Base-by-base conservation (phyloP, 805 yeast genomes). In the Wickerhamomyces pijperi region DNA sequence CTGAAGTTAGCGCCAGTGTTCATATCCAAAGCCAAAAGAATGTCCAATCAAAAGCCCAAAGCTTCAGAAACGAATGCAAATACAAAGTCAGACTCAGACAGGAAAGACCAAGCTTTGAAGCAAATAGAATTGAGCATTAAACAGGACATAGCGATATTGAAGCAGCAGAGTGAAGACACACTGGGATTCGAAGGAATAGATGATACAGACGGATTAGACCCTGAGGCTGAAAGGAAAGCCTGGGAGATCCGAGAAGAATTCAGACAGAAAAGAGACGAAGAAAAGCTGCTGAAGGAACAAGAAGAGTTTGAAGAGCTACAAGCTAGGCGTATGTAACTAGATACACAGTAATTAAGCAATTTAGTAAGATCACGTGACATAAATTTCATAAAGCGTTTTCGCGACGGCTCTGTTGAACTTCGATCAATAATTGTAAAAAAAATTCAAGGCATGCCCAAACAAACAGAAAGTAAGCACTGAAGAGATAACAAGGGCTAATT, bases 171-270 rank as follows among this genome's bases (percentile, higher is more conserved):
- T n/a, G 42, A 44, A 17, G 43, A 48, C 14, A 42, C 49, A 17
- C 56, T 55, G 15, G 51, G 56, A 34, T 39, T 48, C 17, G 56
- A 51, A 3, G 64, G 49, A 0, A 50, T 72, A 0, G 82, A 78
- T 46, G 87, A 79, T 47, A 70, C 79, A 0, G 84, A 79, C 46
- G 76, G 68, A 28, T 31, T 70, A 5, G 76, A 76, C 41, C 75
- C 79, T 0, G 72, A 2, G 60, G 73, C 14, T 65, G 76, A 55
- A 73, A 69, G 53, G 72, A 75, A 46, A 63, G 76, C 49, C 75
- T 75, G 28, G 73, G 78, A 39, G 68, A 70, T 35, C 65, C 77
- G 60, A 68, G 75, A 51, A 56, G 76, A 47, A 61, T 68, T 45
- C 70, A 69, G 56, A 68, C 63, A 38, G 39, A 28, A 56, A 44